Evolutionary conservation across 768 basidiomycete species (phyloP), one percentile per base, ranked within the genome.

Genomic region (Hericium rajendrae): DNA sequence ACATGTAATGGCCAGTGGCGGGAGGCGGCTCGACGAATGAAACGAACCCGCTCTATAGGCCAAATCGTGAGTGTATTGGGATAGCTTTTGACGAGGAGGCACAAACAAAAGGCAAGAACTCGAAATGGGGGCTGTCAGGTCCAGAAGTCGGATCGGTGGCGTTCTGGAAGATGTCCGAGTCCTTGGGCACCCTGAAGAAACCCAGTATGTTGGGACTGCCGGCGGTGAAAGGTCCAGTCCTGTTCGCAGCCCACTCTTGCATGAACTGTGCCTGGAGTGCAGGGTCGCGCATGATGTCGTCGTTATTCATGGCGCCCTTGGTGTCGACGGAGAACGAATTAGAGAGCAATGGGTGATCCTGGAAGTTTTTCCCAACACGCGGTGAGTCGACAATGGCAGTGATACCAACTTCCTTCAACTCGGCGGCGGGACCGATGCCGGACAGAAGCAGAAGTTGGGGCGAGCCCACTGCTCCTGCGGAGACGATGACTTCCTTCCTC

Each of bases 291-390:
- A 13, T 28, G 22, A 52, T 38, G 24, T 59, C 58, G 22, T 59
- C 58, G 22, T 22, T n/a, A 24, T 54, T 59, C n/a, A 46, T 18
- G n/a, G 43, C 20, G 15, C 40, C 43, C 11, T 51, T 15, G 58
- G 56, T 24, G 56, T 62, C 63, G 26, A 49, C 38, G 9, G 48
- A 22, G 38, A 37, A 55, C n/a, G 40, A 28, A 13, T 48, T 65
- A 13, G 43, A 58, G 48, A 51, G 11, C 13, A 28, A 3, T 22
- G 48, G 10, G 54, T 61, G 56, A 63, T 73, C 73, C 62, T 73
- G 71, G 12, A 74, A 61, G 57, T 74, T 73, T 12, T 46, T 61
- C n/a, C 74, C 73, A 20, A 75, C 73, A 2, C 70, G 70, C 1
- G 74, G 72, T 20, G 71, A 60, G 56, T 72, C 39, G 4, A 72